Conservation (phyloP, 163 green algal species). For the Smithsoniella earleae region DNA sequence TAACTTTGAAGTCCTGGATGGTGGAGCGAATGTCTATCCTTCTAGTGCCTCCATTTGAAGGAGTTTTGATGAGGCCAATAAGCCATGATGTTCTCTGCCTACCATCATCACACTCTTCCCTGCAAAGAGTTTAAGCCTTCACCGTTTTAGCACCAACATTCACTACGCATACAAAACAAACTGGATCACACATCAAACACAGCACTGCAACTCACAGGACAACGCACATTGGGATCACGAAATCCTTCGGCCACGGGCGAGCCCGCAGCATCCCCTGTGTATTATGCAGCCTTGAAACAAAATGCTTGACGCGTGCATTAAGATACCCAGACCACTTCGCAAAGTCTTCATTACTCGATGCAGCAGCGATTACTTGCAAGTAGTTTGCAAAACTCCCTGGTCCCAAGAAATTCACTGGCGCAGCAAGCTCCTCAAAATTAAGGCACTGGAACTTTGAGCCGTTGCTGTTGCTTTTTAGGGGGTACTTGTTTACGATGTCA, state of each 20-base stretch:
- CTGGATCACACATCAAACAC: too few species aligned
- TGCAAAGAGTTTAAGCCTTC: not conserved
- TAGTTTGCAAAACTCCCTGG: constrained; percentile 15
- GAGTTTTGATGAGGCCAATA: constrained; percentile 10
- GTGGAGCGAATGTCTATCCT: constrained; percentile 12
- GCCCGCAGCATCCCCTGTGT: constrained; percentile 12
- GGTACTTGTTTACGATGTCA: not conserved
- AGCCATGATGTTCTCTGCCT: constrained; percentile 21
- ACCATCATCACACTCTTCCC: constrained; percentile 6
- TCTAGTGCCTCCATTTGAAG: constrained; percentile 5
- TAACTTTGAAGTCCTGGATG: constrained; percentile 17
- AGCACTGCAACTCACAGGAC: too few species aligned
- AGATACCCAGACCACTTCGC: constrained; percentile 18
- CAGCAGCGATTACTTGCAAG: constrained; percentile 23
- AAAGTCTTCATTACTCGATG: constrained; percentile 28
- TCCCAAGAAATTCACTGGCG: constrained; percentile 18
- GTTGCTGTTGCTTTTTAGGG: not conserved
- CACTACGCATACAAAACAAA: too few species aligned
- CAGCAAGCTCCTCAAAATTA: constrained; percentile 1
- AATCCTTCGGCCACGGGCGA: constrained; percentile 22
- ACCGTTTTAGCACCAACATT: too few species aligned
- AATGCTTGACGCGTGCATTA: constrained; percentile 23
- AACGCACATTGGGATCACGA: constrained; percentile 7
- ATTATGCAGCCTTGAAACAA: constrained; percentile 26
- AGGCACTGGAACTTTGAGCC: not conserved